Base-by-base conservation (phyloP, 352 stramenopile genomes). In the Globisporangium apiculatum region DNA sequence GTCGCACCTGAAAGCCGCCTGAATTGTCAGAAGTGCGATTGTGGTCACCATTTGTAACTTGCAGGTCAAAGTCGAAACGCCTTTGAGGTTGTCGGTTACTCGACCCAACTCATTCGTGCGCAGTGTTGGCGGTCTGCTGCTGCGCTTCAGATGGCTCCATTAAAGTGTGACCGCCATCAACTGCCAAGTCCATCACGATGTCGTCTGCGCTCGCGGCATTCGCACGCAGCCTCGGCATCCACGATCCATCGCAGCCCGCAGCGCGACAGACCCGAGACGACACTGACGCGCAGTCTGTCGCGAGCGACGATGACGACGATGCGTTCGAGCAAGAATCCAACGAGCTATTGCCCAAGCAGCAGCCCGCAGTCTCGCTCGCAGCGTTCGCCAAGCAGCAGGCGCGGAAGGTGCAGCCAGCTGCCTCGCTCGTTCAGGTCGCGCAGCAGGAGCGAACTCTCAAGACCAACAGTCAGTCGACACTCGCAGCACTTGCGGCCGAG, bases 301-400 rank as follows among this genome's bases (percentile, higher is more conserved):
- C 70, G 4, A 78, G 68, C 24, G 57, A 59, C 41, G 58, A 72
- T 9, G 60, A 72, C 48, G 48, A 63, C 15, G 41, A 58, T 0
- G 36, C 15, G 8, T 5, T 2, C 17, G 36, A 3, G 2, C 24
- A n/a, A 70, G 62, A 24, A 51, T 8, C 12, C 18, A 5, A 1
- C 45, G 37, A 51, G 8, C 9, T n/a, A 31, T 31, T 31, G 24
- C 24, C 24, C 24, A 31, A 3, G 24, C 24, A 31, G 24, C 24
- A 31, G 24, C 24, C 24, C 24, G 24, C 24, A 31, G 24, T 31
- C 24, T 31, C 53, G 8, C 52, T 83, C 3, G 50, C 76, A 35
- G 69, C 71, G 0, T 61, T 84, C 8, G 73, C 71, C 10, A 71
- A 73, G 7, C 62, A 71, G 48, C 65, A 75, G 47, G 53, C 53